phyloP scores from a whole-genome alignment of 1,284 basidiomycete genomes.

The Flammula alnicola region DNA sequence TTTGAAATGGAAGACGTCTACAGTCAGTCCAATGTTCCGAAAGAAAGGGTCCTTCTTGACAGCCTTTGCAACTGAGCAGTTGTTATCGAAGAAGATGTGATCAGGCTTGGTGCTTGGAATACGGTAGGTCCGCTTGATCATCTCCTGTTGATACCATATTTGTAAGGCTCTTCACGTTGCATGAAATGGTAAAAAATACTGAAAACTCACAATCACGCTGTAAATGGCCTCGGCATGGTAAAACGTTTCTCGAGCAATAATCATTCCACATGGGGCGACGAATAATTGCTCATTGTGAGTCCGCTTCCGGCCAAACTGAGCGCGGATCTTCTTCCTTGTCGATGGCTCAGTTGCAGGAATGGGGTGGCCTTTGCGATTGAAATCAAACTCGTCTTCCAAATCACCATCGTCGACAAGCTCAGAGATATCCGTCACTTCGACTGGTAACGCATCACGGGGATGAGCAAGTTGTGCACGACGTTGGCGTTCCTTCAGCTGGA shows the following conservation, averaged over 20 bases:
- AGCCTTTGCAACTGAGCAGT: not conserved
- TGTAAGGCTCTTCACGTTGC: not conserved
- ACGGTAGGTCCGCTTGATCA: not conserved
- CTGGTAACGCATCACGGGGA: too few species aligned
- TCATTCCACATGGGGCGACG: slow-evolving; percentile 27
- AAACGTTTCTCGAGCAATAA: slow-evolving; percentile 28
- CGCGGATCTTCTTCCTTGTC: slow-evolving; percentile 21
- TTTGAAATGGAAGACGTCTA: slow-evolving; percentile 13
- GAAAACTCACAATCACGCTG: slow-evolving; percentile 25
- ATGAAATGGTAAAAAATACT: not conserved
- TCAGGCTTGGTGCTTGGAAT: not conserved
- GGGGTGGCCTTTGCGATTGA: too few species aligned
- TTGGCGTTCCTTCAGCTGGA: too few species aligned
- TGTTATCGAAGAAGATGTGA: not conserved
- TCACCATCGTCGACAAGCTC: slow-evolving; percentile 1
- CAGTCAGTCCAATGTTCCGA: slow-evolving; percentile 8
- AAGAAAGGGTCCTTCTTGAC: slow-evolving; percentile 10
- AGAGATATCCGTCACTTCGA: too few species aligned
- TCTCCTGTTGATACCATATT: too few species aligned
- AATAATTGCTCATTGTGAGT: slow-evolving; percentile 33
- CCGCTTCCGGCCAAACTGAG: slow-evolving; percentile 22
- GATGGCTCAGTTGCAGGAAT: not conserved
- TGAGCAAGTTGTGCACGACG: too few species aligned
- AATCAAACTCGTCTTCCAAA: not conserved
- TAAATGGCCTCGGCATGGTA: slow-evolving; percentile 31